phyloP scores from a whole-genome alignment of 257 asterid species.

The Capsicum rhomboideum region DNA sequence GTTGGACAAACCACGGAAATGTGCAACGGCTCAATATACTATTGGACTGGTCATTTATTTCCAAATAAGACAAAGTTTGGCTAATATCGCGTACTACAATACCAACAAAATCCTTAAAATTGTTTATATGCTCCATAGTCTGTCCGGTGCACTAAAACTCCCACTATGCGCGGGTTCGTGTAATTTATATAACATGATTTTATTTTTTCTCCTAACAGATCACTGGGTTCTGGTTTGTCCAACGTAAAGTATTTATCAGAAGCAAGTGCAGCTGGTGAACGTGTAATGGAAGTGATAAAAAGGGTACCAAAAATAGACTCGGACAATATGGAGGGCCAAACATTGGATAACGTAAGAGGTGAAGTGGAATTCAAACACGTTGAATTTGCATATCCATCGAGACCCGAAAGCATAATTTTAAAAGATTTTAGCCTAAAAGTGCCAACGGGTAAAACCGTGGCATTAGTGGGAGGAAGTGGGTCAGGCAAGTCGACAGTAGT shows the following conservation, averaged over 20 bases:
- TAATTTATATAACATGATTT: background rate
- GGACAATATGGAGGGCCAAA: slow-evolving; percentile 55
- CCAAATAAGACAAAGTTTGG: background rate
- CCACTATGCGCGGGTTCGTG: too few species aligned
- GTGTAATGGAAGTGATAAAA: slow-evolving; percentile 51
- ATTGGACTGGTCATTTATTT: slow-evolving; percentile 1
- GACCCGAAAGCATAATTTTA: slow-evolving; percentile 65
- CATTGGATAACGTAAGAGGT: slow-evolving; percentile 41
- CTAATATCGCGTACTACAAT: background rate
- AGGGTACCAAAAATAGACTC: slow-evolving; percentile 78
- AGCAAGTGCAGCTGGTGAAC: slow-evolving; percentile 72
- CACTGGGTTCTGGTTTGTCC: slow-evolving; percentile 78
- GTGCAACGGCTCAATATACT: background rate
- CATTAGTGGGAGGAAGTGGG: slow-evolving; percentile 93
- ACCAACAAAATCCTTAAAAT: background rate
- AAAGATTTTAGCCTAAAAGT: slow-evolving; percentile 50
- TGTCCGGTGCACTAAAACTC: too few species aligned
- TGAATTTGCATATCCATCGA: slow-evolving; percentile 64
- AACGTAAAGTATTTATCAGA: slow-evolving; percentile 66
- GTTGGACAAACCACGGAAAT: background rate
- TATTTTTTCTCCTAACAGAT: slow-evolving; percentile 20
- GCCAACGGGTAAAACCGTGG: slow-evolving; percentile 72
- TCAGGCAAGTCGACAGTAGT: slow-evolving; percentile 85
- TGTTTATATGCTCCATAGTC: background rate
- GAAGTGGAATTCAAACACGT: slow-evolving; percentile 60